Conservation (phyloP, 768 basidiomycete species). For the Neoboletus subvelutipes region DNA sequence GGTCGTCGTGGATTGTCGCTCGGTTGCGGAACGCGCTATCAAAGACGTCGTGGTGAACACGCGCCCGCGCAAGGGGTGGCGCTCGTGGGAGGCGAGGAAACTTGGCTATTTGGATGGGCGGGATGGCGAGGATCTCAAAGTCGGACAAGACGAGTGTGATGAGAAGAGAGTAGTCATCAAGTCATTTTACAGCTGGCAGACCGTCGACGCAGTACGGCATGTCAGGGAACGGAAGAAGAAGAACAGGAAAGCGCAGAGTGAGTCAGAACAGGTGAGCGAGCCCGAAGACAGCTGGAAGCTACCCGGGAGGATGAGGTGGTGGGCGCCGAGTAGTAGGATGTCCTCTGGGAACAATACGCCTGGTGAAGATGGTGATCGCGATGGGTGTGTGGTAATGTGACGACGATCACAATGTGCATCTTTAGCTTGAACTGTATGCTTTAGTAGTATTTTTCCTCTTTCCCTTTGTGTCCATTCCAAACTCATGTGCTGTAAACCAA, state of each 20-base stretch:
- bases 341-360: constrained; percentile 53
- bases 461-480: constrained; percentile 7
- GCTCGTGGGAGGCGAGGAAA: constrained; percentile 68
- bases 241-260: constrained; percentile 44
- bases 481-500: constrained; percentile 15
- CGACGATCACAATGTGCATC: constrained; percentile 22
- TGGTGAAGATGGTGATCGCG: constrained; percentile 46
- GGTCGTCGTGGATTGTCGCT: constrained; percentile 75
- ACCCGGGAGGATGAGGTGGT: constrained; percentile 29
- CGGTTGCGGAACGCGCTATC: constrained; percentile 57
- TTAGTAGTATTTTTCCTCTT: constrained; percentile 23
- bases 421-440: constrained; percentile 28
- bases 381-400: constrained; percentile 72
- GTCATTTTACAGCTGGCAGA: constrained; percentile 86
- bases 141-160: constrained; percentile 83
- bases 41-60: constrained; percentile 59
- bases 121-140: constrained; percentile 63
- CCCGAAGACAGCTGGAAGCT: constrained; percentile 28
- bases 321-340: constrained; percentile 47
- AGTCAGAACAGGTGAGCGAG: constrained; percentile 32
- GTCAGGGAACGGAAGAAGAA: constrained; percentile 64
- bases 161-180: constrained; percentile 69
- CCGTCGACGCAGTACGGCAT: constrained; percentile 71
- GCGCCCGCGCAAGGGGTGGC: constrained; percentile 72
- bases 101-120: constrained; percentile 68